Base-by-base conservation (phyloP, 805 yeast genomes). In the Brettanomyces sp. region DNA sequence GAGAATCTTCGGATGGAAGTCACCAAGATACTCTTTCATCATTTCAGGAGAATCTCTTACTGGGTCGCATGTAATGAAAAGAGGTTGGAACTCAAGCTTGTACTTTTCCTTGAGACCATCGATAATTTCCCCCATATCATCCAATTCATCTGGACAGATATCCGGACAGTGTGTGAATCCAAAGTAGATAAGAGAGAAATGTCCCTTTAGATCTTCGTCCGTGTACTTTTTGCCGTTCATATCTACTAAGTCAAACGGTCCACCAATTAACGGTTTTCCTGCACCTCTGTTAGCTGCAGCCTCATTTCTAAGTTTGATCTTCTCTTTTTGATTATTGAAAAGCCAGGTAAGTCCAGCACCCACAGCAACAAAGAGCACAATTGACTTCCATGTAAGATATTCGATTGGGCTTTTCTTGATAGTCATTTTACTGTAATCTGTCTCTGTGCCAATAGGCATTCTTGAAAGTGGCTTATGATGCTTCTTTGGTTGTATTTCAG, bases 111-210 rank as follows among this genome's bases (percentile, higher is more conserved):
- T 79, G 58, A 91, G 71, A 35, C 71, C 74, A 52, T 75, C 77
- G 57, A 77, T 69, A 68, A 84, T 80, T 30, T 79, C 73, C 4
- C 96, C 91, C 60, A 93, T 73, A 60, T 91, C 87, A 63, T 93
- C 99, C 49, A 93, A 75, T 63, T 93, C 99, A 64, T 93, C 99
- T 9, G 99, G 99, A 65, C 99, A 93, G 45, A 93, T 90, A 66
- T 93, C 99, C 5, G 99, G 99, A 67, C 99, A 93, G 66, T 90
- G 90, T 4, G 96, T 85, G 69, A 93, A 93, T 0, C 99, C 99
- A 66, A 93, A 93, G 63, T 93, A 93, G n/a, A 91, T 64, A 41
- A 93, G 69, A 9, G 91, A 79, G 65, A 89, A 93, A 61, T 78
- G 82, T 33, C 90, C 93, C 50, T 76, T 65, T 58, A 93, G 68